phyloP scores from a whole-genome alignment of 345 rosid genomes.

The Garcia nutans region DNA sequence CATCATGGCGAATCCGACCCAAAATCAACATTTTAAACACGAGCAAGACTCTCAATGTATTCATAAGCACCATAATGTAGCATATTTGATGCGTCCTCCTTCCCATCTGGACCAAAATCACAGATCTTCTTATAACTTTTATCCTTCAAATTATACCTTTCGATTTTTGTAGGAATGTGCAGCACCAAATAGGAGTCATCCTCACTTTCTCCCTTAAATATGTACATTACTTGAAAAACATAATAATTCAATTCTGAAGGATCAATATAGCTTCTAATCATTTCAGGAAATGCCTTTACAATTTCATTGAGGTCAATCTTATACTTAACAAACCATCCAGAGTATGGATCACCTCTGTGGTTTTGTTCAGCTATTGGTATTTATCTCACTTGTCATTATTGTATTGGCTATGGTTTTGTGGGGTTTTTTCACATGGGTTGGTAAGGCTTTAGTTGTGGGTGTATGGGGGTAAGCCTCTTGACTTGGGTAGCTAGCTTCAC shows the following conservation, averaged over 20 bases:
- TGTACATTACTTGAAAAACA: conserved; percentile 20
- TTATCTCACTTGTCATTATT: too few species aligned
- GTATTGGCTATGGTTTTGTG: too few species aligned
- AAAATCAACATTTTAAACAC: too few species aligned
- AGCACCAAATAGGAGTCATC: conserved; percentile 34
- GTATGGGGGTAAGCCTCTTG: too few species aligned
- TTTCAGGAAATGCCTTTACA: conserved; percentile 36
- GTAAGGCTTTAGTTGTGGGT: too few species aligned
- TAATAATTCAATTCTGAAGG: conserved; percentile 7
- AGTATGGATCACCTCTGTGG: too few species aligned
- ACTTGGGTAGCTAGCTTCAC: too few species aligned
- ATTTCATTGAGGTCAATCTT: conserved; percentile 32
- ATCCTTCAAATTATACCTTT: conserved; percentile 31
- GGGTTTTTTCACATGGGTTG: too few species aligned
- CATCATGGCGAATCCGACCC: too few species aligned
- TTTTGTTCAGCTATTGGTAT: too few species aligned
- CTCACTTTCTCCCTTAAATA: conserved; percentile 32
- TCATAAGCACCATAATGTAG: conserved; percentile 11
- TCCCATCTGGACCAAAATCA: conserved; percentile 12
- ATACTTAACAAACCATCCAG: conserved; percentile 42
- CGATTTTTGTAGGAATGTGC: conserved; percentile 25
- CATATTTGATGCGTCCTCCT: background rate
- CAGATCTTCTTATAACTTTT: conserved; percentile 29
- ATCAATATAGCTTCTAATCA: conserved; percentile 8
- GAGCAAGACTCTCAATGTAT: conserved; percentile 21